These are phyloP conservation scores for Leccinellum albellum DNA, from an alignment of 768 basidiomycete species.

Conservation along the genomic window DNA sequence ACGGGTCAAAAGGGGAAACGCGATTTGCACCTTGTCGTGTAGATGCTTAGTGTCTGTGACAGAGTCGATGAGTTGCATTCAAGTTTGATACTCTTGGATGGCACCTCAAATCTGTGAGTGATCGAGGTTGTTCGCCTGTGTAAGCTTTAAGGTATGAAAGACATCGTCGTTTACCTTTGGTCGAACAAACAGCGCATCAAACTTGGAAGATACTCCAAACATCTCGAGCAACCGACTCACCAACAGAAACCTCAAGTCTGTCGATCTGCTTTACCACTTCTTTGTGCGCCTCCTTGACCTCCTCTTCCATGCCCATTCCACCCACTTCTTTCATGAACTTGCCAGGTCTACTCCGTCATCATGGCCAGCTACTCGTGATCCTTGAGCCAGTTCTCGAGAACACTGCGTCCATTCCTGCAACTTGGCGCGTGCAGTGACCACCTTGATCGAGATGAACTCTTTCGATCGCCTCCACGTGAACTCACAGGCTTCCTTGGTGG, in stretches of 20 bases:
- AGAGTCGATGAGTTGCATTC: conserved; percentile 88
- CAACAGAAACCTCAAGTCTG: conserved; percentile 88
- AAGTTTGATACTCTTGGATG: conserved; percentile 94
- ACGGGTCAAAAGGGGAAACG: background rate
- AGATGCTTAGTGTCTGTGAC: conserved; percentile 96
- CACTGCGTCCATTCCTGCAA: conserved; percentile 85
- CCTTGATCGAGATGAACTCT: conserved; percentile 98
- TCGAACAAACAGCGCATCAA: conserved; percentile 93
- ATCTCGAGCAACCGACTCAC: conserved; percentile 71
- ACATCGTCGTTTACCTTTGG: conserved; percentile 58
- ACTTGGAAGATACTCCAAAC: conserved; percentile 98
- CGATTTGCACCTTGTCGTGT: conserved; percentile 72
- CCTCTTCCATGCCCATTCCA: conserved; percentile 96
- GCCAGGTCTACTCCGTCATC: conserved; percentile 89
- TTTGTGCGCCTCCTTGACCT: too few relatives aligned
- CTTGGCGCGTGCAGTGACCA: conserved; percentile 84
- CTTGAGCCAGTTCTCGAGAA: conserved; percentile 84
- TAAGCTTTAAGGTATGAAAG: background rate
- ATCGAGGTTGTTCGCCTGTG: background rate
- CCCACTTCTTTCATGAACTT: conserved; percentile 69
- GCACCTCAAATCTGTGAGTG: conserved; percentile 81
- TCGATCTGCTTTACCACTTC: conserved; percentile 95
- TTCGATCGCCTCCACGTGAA: conserved; percentile 89
- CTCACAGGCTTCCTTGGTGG: conserved; percentile 88
- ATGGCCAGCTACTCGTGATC: conserved; percentile 96